Base-by-base conservation (phyloP, 208 protist species). In the Trypanosoma lewisi region DNA sequence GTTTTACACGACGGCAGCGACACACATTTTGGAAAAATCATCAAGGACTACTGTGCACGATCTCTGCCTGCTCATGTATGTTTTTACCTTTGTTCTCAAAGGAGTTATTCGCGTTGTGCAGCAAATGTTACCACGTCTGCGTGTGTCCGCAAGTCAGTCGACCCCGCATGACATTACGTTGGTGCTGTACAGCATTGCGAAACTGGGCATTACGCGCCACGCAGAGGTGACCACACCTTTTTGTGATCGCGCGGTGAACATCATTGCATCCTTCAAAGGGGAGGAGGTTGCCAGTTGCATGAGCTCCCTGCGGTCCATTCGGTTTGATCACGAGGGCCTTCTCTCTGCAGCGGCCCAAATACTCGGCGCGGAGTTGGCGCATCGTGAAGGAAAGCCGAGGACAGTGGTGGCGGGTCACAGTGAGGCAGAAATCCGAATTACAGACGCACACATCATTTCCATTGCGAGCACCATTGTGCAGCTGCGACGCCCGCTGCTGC, bases 41-140 rank as follows among this genome's bases (percentile, higher is more conserved):
- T 51, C 70, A 49, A 78, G 75, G 8, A 83, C 72, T 37, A 89
- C 78, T 1, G 86, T 89, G 45, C 77, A 87, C 48, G 89, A 95
- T 65, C 77, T 95, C 21, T 79, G 75, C 23, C 57, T 80, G 58
- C 75, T 93, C 23, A 83, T 95, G 59, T 93, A 85, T 63, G 76
- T 68, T 54, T 88, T 93, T 65, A 95, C 89, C 4, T 90, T 86
- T 72, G 73, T 91, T 6, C 60, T 95, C 28, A 80, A 79, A 33
- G 85, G 81, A 23, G 83, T 91, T 16, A 91, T 93, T 58, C 75
- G 82, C 5, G 85, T 91, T 4, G 87, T 89, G 48, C 89, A 95
- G 62, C 78, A 89, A 70, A 82, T 88, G 33, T 36, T 95, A 42
- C 77, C 83, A 19, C 89, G 89, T 19, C 75, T 93, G 25, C 82